Conservation (phyloP, 345 rosid species). For the Populus deltoides region DNA sequence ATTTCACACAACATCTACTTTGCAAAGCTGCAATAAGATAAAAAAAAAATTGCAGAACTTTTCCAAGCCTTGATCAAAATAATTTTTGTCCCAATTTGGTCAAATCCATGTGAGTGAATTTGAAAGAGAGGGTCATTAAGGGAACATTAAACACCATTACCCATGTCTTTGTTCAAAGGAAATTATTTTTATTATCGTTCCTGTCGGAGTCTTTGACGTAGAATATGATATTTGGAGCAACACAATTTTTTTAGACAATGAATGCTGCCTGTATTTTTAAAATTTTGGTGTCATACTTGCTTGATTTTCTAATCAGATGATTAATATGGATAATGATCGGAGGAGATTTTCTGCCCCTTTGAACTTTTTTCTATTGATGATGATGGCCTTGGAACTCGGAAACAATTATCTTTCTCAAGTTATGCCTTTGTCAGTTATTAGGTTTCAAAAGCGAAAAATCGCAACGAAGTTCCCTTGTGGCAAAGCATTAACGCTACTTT, state of each 20-base stretch:
- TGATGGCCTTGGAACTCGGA: neutral
- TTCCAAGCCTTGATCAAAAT: neutral
- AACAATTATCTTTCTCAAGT: neutral
- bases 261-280: neutral
- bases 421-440: neutral
- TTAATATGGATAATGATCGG: neutral
- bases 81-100: neutral
- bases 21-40: neutral
- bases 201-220: neutral
- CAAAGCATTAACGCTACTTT: neutral
- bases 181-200: neutral
- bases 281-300: neutral
- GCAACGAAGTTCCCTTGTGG: neutral
- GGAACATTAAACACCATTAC: slow-evolving; percentile 9
- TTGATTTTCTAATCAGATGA: slow-evolving; percentile 11
- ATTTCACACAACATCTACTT: neutral
- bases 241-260: neutral
- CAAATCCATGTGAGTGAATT: neutral
- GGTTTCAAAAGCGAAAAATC: neutral
- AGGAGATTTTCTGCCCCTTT: slow-evolving; percentile 7
- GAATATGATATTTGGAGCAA: slow-evolving; percentile 3
- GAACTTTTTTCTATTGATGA: neutral
- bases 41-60: neutral
- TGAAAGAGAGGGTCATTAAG: neutral
- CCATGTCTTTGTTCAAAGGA: neutral